Evolutionary conservation across 768 basidiomycete genomes (phyloP).

Genomic region (Suillus sp.): DNA sequence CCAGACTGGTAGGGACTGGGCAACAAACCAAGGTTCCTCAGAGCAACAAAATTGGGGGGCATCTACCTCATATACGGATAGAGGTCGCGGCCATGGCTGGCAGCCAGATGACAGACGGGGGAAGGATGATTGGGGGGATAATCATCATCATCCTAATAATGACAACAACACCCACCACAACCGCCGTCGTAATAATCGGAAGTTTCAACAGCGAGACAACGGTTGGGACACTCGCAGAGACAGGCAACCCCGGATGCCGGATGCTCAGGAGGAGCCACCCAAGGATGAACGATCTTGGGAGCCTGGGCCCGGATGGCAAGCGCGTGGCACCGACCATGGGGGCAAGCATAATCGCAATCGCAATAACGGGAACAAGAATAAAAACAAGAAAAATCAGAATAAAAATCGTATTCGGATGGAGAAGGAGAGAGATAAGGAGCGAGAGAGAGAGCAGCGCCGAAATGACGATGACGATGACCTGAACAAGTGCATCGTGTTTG

Average conservation of each 20-base stretch:
- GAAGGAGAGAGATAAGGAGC: constrained; percentile 30
- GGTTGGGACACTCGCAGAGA: constrained; percentile 57
- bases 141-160: constrained; percentile 19
- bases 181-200: constrained; percentile 28
- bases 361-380: constrained; percentile 41
- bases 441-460: constrained; percentile 46
- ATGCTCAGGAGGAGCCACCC: constrained; percentile 18
- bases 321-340: constrained; percentile 38
- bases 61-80: constrained; percentile 43
- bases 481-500: constrained; percentile 60
- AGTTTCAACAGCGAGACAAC: constrained; percentile 32
- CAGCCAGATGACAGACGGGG: constrained; percentile 44
- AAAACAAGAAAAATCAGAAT: constrained; percentile 38
- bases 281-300: constrained; percentile 69
- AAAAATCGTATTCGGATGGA: constrained; percentile 36
- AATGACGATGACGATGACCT: constrained; percentile 61
- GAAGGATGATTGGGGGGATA: constrained; percentile 40
- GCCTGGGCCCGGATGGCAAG: constrained; percentile 69
- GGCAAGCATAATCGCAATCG: constrained; percentile 41
- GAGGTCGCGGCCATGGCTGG: constrained; percentile 46
- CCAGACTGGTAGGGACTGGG: constrained; percentile 49
- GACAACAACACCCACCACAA: constrained; percentile 35
- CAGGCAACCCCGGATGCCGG: constrained; percentile 31
- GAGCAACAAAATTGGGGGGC: constrained; percentile 48
- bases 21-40: constrained; percentile 41